A percentile compares a stretch with the other conserved stretches of the same genome.
phyloP scores from a whole-genome alignment of 768 basidiomycete species.

The Suillus fuscotomentosus region DNA sequence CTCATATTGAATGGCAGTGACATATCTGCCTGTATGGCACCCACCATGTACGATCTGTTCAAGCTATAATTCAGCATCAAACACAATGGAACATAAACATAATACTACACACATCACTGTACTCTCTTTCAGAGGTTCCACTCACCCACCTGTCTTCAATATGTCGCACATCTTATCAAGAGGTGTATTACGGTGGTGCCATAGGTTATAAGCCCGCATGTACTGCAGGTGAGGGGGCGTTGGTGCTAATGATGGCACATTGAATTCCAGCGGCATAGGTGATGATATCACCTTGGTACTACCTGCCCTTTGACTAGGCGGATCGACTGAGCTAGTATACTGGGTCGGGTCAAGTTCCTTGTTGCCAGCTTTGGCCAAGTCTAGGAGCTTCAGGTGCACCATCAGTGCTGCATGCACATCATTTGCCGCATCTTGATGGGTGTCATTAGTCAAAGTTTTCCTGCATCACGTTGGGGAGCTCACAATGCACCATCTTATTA shows the following conservation, averaged over 20 bases:
- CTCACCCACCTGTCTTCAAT: slow-evolving; percentile 28
- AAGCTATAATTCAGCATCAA: background rate
- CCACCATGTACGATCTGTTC: slow-evolving; percentile 41
- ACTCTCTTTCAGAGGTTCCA: slow-evolving; percentile 42
- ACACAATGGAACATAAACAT: background rate
- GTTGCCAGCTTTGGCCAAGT: slow-evolving; percentile 26
- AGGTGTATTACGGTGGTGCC: slow-evolving; percentile 35
- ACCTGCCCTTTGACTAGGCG: slow-evolving; percentile 5
- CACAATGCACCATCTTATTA: slow-evolving; percentile 39
- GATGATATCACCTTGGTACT: background rate
- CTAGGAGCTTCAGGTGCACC: slow-evolving; percentile 39
- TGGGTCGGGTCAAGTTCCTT: slow-evolving; percentile 15
- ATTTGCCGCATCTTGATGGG: slow-evolving; percentile 46
- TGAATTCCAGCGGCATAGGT: background rate
- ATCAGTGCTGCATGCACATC: slow-evolving; percentile 47
- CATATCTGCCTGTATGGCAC: slow-evolving; percentile 39
- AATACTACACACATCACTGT: slow-evolving; percentile 43
- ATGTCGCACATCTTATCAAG: slow-evolving; percentile 39
- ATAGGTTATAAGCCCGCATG: slow-evolving; percentile 44
- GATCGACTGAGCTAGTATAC: slow-evolving; percentile 29
- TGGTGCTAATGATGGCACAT: slow-evolving; percentile 6
- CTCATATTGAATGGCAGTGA: slow-evolving; percentile 35
- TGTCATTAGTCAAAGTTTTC: background rate
- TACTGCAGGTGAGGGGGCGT: slow-evolving; percentile 35
- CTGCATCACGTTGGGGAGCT: background rate